Conservation (phyloP, 2,329 filamentous ascomycete species). For the Ampelomyces quisqualis region DNA sequence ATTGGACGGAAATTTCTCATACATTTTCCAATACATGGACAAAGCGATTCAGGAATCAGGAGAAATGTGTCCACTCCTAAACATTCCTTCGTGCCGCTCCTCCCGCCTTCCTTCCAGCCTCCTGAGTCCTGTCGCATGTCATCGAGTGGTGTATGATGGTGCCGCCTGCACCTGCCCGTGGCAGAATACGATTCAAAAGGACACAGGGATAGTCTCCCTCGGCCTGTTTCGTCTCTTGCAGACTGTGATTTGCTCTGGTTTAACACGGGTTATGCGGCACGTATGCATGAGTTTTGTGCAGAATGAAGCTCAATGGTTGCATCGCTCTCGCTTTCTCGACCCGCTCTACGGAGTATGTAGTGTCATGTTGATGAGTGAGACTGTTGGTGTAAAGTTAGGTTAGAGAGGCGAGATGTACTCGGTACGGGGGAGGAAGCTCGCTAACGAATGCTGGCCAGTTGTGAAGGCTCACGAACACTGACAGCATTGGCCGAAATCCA, state of each 20-base stretch:
- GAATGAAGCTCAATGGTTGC: slow-evolving; percentile 25
- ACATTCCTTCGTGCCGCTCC: slow-evolving; percentile 24
- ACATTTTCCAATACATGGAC: slow-evolving; percentile 1
- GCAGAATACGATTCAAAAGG: slow-evolving; percentile 23
- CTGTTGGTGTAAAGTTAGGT: slow-evolving; percentile 11
- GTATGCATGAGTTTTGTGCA: slow-evolving; percentile 17
- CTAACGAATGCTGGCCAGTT: slow-evolving; percentile 4
- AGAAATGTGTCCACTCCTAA: slow-evolving; percentile 17
- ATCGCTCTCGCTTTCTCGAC: slow-evolving; percentile 8
- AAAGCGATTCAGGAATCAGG: slow-evolving; percentile 1
- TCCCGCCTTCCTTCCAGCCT: slow-evolving; percentile 18
- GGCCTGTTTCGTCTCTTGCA: slow-evolving; percentile 25
- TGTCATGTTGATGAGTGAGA: slow-evolving; percentile 13
- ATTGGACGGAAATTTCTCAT: slow-evolving; percentile 8
- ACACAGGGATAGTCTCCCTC: slow-evolving; percentile 22
- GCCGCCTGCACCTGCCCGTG: slow-evolving; percentile 21
- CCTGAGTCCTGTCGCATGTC: slow-evolving; percentile 23
- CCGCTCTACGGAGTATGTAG: no score
- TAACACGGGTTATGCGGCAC: slow-evolving; percentile 23
- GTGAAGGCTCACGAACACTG: neutral
- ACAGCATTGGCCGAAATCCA: neutral
- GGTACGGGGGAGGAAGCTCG: no score
- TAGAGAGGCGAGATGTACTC: slow-evolving; percentile 18
- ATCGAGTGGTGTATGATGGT: slow-evolving; percentile 31
- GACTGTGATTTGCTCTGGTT: slow-evolving; percentile 24